These are phyloP conservation scores for Collybiopsis luxurians DNA, from an alignment of 768 basidiomycete species.

Conservation along the genomic window DNA sequence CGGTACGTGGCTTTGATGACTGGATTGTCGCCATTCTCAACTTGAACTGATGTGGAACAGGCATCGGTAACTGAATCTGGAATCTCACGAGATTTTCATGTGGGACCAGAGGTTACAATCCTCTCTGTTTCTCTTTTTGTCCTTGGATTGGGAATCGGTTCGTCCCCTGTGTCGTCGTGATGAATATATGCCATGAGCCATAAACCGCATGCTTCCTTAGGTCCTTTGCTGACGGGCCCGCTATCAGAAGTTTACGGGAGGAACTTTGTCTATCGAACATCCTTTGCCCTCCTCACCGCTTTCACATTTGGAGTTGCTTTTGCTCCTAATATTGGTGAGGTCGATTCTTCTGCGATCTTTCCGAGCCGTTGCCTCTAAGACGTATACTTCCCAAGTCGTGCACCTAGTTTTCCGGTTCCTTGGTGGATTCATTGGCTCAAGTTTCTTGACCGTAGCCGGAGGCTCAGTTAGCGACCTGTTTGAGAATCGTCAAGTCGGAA, in stretches of 20 bases:
- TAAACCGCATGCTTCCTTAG: conserved; percentile 12
- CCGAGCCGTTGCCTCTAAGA: background rate
- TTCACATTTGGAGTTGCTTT: conserved; percentile 75
- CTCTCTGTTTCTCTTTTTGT: conserved; percentile 57
- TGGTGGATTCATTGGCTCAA: conserved; percentile 55
- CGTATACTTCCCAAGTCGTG: conserved; percentile 36
- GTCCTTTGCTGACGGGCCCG: conserved; percentile 54
- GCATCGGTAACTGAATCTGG: conserved; percentile 63
- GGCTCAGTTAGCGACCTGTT: conserved; percentile 58
- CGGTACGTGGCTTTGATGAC: too few relatives aligned
- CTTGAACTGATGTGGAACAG: conserved; percentile 23
- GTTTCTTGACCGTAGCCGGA: conserved; percentile 55
- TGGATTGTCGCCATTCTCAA: too few relatives aligned
- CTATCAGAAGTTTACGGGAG: conserved; percentile 61
- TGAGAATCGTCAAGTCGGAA: conserved; percentile 53
- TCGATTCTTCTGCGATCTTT: background rate
- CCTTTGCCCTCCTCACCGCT: conserved; percentile 58
- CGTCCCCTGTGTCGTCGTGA: too few relatives aligned
- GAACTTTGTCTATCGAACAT: conserved; percentile 58
- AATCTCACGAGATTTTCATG: conserved; percentile 45
- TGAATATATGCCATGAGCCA: too few relatives aligned
- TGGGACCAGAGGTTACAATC: conserved; percentile 45
- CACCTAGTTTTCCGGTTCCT: conserved; percentile 59
- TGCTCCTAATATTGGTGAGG: conserved; percentile 59
- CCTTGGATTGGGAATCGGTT: conserved; percentile 50